These are phyloP conservation scores for Bipolaris cookei DNA, from an alignment of 2,329 filamentous ascomycete genomes.

Conservation along the genomic window DNA sequence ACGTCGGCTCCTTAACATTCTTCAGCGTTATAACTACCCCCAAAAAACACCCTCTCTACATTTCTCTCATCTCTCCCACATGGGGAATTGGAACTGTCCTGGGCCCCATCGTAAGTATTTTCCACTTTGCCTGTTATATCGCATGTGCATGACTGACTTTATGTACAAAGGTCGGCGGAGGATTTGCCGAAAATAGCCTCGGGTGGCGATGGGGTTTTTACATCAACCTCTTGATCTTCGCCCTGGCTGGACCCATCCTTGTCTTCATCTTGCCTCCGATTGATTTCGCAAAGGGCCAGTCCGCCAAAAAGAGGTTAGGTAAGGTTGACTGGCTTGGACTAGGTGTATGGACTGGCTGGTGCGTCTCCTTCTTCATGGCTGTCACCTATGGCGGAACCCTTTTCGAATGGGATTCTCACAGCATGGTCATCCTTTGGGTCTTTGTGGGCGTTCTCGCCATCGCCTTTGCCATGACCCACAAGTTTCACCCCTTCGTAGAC, in stretches of 20 bases:
- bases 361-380: slow-evolving; percentile 52
- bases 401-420: slow-evolving; percentile 56
- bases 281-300: slow-evolving; percentile 1
- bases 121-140: not conserved
- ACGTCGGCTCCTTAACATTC: not conserved
- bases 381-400: slow-evolving; percentile 59
- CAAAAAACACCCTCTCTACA: not conserved
- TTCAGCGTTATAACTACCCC: not conserved
- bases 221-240: slow-evolving; percentile 38
- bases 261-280: slow-evolving; percentile 10
- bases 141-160: not conserved
- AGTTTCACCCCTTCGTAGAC: slow-evolving; percentile 54
- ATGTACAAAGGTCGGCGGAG: not conserved
- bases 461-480: slow-evolving; percentile 56
- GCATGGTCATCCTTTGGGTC: slow-evolving; percentile 56
- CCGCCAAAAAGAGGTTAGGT: not conserved
- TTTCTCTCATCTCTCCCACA: not conserved
- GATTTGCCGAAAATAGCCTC: not conserved
- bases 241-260: slow-evolving; percentile 42
- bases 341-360: slow-evolving; percentile 50
- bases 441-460: slow-evolving; percentile 53
- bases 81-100: slow-evolving; percentile 2
- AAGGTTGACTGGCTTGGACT: slow-evolving; percentile 47
- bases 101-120: not conserved
- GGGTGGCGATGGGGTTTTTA: slow-evolving; percentile 24